Evolutionary conservation across 2,329 filamentous ascomycete genomes (phyloP), one percentile per base, ranked within the genome.

Genomic region (Penicillium italicum): DNA sequence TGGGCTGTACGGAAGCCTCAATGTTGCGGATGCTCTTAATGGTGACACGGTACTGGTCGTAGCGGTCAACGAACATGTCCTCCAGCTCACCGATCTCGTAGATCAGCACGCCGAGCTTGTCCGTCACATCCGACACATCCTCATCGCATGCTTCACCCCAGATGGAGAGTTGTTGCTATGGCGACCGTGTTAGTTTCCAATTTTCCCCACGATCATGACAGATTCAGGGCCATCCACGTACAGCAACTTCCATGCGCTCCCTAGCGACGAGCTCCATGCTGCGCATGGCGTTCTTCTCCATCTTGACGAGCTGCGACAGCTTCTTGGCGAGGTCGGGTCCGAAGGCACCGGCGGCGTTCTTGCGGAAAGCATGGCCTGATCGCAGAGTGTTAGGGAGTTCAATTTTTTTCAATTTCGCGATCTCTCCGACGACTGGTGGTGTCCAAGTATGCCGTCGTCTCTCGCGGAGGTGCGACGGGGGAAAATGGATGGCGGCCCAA

Each of bases 221-320:
- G 14, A 37, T n/a, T 31, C 20, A 2, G 9, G 22, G 20, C 2
- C 3, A 42, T 42, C 40, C 34, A 83, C 90, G 71, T 89, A 96
- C 91, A 71, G 94, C 94, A 64, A 97, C 93, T 70, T 97, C 94
- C 91, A 97, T 97, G 68, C 94, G 87, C 82, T 99, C 94, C 70
- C 91, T 88, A 43, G 91, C 91, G 51, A 97, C 94, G 47, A 91
- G 83, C 74, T 99, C 94, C 82, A 97, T 87, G 74, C 91, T 97
- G 76, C 94, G 91, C 94, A 99, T 99, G 55, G 97, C 90, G 73
- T 99, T 97, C 86, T 99, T 99, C 80, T 99, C 94, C 94, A 99
- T 99, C 85, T 99, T 99, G 62, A 99, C 94, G 50, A 99, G 85
- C 79, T 96, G 90, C 38, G 92, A 91, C 60, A 99, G 87, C 84